Percentiles rank a stretch among this genome's conserved stretches.
These are phyloP conservation scores for Themeda triandra DNA, from an alignment of 176 grass and related monocot genomes.

Conservation along the genomic window DNA sequence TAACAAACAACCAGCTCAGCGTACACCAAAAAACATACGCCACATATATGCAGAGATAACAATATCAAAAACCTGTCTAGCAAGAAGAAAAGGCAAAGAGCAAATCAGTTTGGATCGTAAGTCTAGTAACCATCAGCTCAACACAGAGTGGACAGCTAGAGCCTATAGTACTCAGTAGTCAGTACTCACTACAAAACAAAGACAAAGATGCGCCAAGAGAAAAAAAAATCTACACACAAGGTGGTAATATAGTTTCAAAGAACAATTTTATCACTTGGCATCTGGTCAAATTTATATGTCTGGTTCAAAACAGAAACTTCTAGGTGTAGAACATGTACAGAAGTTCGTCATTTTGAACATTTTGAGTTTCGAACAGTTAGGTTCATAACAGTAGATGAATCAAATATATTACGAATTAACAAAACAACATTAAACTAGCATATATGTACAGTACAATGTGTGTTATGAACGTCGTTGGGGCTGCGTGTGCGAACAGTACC, in stretches of 20 bases:
- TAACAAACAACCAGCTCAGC: background rate
- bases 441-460: background rate
- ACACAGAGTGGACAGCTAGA: background rate
- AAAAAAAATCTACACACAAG: background rate
- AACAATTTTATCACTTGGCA: constrained; percentile 9
- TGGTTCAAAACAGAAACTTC: background rate
- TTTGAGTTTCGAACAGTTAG: background rate
- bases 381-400: background rate
- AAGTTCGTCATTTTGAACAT: constrained; percentile 7
- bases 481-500: no score
- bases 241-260: constrained; percentile 1
- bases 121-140: background rate
- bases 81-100: background rate
- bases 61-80: background rate
- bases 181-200: background rate
- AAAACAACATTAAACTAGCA: background rate
- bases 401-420: background rate
- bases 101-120: background rate
- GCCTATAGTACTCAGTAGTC: background rate
- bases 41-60: background rate
- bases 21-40: background rate
- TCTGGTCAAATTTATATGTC: background rate
- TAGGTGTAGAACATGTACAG: background rate
- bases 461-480: no score
- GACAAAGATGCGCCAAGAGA: background rate